Conservation (phyloP, 176 grass and related monocot genomes). For the Juncus effusus region DNA sequence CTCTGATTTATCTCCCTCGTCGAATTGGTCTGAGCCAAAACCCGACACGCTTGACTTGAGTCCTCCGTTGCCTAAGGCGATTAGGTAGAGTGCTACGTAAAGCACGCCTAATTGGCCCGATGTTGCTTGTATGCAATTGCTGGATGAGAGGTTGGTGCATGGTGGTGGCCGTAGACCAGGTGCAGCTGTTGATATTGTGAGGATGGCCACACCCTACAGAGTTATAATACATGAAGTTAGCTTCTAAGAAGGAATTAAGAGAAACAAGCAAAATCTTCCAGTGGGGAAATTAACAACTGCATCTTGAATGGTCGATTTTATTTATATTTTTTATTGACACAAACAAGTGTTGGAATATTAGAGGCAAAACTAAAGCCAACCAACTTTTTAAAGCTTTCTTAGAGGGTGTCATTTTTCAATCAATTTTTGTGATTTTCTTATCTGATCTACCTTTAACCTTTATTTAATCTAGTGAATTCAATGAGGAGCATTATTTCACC, state of each 20-base stretch:
- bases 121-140: slow-evolving; percentile 45
- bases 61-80: slow-evolving; percentile 82
- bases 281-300: too few relatives aligned
- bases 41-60: slow-evolving; percentile 96
- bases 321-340: too few relatives aligned
- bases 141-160: slow-evolving; percentile 30
- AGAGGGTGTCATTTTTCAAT: too few relatives aligned
- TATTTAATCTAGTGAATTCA: too few relatives aligned
- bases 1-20: slow-evolving; percentile 57
- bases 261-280: too few relatives aligned
- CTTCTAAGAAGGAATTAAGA: background rate
- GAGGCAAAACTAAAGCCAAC: too few relatives aligned
- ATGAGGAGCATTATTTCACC: too few relatives aligned
- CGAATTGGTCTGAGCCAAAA: slow-evolving; percentile 95
- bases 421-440: too few relatives aligned
- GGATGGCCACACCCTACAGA: slow-evolving; percentile 61
- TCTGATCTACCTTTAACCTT: too few relatives aligned
- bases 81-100: slow-evolving; percentile 81
- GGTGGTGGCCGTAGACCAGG: slow-evolving; percentile 49
- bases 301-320: too few relatives aligned
- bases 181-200: slow-evolving; percentile 71
- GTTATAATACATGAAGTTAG: background rate
- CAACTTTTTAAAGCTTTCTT: too few relatives aligned
- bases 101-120: slow-evolving; percentile 66
- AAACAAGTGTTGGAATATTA: too few relatives aligned